Base-by-base conservation (phyloP, 352 stramenopile species). In the Aphanomyces stellatus region DNA sequence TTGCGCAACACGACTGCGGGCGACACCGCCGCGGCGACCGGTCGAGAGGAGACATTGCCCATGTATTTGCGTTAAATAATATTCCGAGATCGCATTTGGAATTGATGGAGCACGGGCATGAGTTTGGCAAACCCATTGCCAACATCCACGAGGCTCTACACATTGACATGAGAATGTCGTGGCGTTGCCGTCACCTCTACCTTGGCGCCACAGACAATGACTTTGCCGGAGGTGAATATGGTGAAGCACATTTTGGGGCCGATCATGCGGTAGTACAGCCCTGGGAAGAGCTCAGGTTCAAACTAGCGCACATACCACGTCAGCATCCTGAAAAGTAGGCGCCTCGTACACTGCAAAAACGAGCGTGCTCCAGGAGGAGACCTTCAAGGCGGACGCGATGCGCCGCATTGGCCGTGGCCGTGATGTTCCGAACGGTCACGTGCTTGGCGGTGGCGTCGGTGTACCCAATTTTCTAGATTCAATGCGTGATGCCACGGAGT, bases 171-270 rank as follows among this genome's bases (percentile, higher is more conserved):
- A 19, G 3, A 30, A 43, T 24, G 10, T 22, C 34, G 31, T 19
- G 5, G 17, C 19, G 13, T 22, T 19, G 8, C 28, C 27, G 31
- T 2, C 6, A 37, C 19, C 6, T 11, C 13, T 53, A 86, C 82
- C 78, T 95, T 91, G 41, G 81, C 96, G 15, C 95, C 95, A 1
- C 93, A 98, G 64, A 98, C 83, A 6, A 99, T 95, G 30, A 99
- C 87, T 72, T 99, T 99, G 30, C 97, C 97, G n/a, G 89, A 98
- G 13, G 99, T 96, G 76, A 99, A 99, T 65, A 99, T 98, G 30
- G 99, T 73, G 24, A 99, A 76, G 24, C 98, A 98, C 24, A 98
- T 87, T 70, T 98, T 97, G 25, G 97, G 96, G 53, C 89, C 82
- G 2, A 98, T 73, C 77, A 99, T 91, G 51, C 97, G 89, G 81